Evolutionary conservation across 345 rosid species (phyloP).

Genomic region (Brassica incana): DNA sequence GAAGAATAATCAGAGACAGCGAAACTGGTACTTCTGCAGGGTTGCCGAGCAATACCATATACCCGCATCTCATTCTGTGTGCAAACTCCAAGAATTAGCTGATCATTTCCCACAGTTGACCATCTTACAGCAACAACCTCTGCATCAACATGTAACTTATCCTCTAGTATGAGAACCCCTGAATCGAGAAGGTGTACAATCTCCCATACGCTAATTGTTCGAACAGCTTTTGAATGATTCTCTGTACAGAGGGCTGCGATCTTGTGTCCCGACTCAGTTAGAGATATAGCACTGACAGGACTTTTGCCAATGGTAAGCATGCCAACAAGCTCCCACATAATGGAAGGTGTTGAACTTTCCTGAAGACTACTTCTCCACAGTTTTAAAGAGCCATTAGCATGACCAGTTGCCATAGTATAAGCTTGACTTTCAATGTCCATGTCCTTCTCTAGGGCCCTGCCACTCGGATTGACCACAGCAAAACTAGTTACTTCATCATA

Average conservation of each 20-base stretch:
- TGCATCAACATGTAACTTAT: conserved; percentile 49
- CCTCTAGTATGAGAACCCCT: conserved; percentile 73
- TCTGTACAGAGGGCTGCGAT: conserved; percentile 60
- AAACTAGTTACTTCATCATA: conserved; percentile 61
- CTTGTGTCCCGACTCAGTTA: conserved; percentile 67
- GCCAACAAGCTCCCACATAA: conserved; percentile 79
- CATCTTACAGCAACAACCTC: conserved; percentile 63
- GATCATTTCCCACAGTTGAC: conserved; percentile 67
- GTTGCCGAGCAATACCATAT: conserved; percentile 55
- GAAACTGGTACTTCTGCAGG: conserved; percentile 45
- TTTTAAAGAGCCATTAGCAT: conserved; percentile 73
- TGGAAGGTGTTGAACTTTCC: conserved; percentile 37
- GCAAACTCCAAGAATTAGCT: conserved; percentile 73
- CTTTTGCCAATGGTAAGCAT: conserved; percentile 55
- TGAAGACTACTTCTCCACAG: conserved; percentile 67
- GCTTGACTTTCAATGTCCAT: conserved; percentile 43
- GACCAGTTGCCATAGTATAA: conserved; percentile 82
- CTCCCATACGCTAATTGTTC: conserved; percentile 63
- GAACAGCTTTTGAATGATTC: conserved; percentile 34
- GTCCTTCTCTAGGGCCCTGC: conserved; percentile 37
- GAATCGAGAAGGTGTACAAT: conserved; percentile 51
- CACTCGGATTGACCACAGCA: conserved; percentile 56
- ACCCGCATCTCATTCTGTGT: conserved; percentile 60
- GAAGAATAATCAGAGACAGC: conserved; percentile 41
- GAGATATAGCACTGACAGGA: conserved; percentile 54